Evolutionary conservation across 2,329 filamentous ascomycete species (phyloP), one percentile per base, ranked within the genome.

Genomic region (Ophiosphaerella korrae): DNA sequence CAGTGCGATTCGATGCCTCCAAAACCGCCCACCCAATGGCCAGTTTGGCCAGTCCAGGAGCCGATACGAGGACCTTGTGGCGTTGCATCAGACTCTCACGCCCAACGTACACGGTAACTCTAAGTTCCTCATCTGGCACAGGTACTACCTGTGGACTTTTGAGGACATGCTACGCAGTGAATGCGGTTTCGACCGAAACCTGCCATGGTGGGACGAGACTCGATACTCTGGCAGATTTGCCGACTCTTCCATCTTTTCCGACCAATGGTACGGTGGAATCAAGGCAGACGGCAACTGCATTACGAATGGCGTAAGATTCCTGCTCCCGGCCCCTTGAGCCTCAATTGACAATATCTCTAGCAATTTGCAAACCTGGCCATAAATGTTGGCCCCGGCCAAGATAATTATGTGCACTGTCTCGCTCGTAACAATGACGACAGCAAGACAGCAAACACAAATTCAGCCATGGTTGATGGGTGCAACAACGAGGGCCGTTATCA

Each of bases 111-210:
- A 73, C 50, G 55, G 55, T 26, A 73, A 66, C 52, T 40, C 54
- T 44, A 73, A 72, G 49, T 77, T 77, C 67, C 59, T 77, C 21
- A 59, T 75, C 24, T 78, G 76, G 76, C 76, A 78, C 64, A 68
- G 77, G 33, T 75, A 76, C 63, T 74, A 67, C 60, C 59, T 70
- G 33, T 74, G 77, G 66, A 61, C 65, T 3, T 78, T 76, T 52
- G 77, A 79, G 61, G 60, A 73, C 23, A 63, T 75, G 7, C 63
- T 79, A 11, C 74, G 68, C 45, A 53, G 64, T 16, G 76, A 78
- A 52, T 79, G 77, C 54, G 74, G 74, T 42, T 78, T 75, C 59
- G 67, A 56, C 23, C 71, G 69, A 39, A 53, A 63, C 32, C 57
- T 76, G 38, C 76, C 76, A 11, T 74, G 70, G 69, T 74, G 68